Evolutionary conservation across 2,329 filamentous ascomycete species (phyloP).

Genomic region (Claviceps capensis): DNA sequence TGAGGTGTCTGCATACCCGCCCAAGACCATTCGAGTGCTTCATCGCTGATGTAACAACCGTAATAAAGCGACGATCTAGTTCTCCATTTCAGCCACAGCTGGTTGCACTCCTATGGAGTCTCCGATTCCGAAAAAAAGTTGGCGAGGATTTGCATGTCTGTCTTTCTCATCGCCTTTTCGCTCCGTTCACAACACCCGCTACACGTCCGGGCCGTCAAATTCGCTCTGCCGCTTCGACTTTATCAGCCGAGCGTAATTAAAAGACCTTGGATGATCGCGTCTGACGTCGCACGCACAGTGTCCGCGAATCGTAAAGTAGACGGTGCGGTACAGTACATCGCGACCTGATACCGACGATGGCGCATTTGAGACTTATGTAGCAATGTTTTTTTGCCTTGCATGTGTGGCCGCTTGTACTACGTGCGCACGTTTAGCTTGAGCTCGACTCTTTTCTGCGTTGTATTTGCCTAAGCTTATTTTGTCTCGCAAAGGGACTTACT

Average conservation of each 20-base stretch:
- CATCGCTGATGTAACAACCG: no score
- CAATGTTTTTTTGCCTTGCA: not conserved
- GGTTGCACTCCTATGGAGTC: no score
- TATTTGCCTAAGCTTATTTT: not conserved
- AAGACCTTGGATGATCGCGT: not conserved
- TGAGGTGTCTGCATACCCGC: no score
- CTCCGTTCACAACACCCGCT: no score
- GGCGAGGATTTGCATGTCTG: no score
- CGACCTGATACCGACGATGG: not conserved
- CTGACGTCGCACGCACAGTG: not conserved
- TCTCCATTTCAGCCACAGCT: no score
- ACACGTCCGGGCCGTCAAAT: not conserved
- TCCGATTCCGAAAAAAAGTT: no score
- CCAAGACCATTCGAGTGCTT: no score
- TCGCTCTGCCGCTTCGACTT: not conserved
- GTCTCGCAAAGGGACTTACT: no score
- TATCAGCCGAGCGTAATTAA: not conserved
- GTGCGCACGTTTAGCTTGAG: not conserved
- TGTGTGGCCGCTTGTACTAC: not conserved
- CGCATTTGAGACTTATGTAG: not conserved
- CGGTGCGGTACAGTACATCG: not conserved
- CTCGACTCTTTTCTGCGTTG: not conserved
- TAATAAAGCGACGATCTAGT: no score
- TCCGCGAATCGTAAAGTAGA: not conserved
- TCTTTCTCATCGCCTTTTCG: no score